Conservation (phyloP, 2,329 filamentous ascomycete genomes). For the Fusarium sp. region DNA sequence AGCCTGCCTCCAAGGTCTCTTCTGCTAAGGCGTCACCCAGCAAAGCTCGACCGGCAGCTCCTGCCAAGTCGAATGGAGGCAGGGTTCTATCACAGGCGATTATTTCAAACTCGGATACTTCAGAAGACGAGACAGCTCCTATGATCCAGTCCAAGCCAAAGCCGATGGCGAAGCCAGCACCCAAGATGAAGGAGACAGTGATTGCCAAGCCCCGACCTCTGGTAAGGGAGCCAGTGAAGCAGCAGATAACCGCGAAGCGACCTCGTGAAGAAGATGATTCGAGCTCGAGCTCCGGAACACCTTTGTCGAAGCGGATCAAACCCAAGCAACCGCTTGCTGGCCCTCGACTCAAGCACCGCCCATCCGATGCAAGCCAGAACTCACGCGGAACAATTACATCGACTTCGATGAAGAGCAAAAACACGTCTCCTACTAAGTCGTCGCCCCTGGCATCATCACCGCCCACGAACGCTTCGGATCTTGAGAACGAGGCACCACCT, state of each 20-base stretch:
- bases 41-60: slow-evolving; percentile 53
- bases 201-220: slow-evolving; percentile 47
- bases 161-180: slow-evolving; percentile 39
- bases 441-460: slow-evolving; percentile 74
- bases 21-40: slow-evolving; percentile 51
- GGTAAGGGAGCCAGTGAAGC: slow-evolving; percentile 49
- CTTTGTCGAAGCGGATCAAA: slow-evolving; percentile 68
- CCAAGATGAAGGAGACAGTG: slow-evolving; percentile 48
- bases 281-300: slow-evolving; percentile 69
- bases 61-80: slow-evolving; percentile 53
- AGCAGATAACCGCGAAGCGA: slow-evolving; percentile 59
- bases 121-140: slow-evolving; percentile 60
- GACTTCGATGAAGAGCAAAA: slow-evolving; percentile 61
- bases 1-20: slow-evolving; percentile 55
- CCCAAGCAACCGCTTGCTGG: slow-evolving; percentile 55
- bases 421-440: slow-evolving; percentile 70
- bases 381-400: slow-evolving; percentile 54
- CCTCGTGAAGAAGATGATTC: slow-evolving; percentile 64
- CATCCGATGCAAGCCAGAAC: slow-evolving; percentile 61
- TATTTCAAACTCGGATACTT: slow-evolving; percentile 66
- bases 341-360: slow-evolving; percentile 56
- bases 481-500: slow-evolving; percentile 58
- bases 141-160: slow-evolving; percentile 50
- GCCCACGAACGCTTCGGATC: slow-evolving; percentile 72
- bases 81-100: slow-evolving; percentile 66